Conservation (phyloP, 148 eudicot species). For the Arctostaphylos glauca region DNA sequence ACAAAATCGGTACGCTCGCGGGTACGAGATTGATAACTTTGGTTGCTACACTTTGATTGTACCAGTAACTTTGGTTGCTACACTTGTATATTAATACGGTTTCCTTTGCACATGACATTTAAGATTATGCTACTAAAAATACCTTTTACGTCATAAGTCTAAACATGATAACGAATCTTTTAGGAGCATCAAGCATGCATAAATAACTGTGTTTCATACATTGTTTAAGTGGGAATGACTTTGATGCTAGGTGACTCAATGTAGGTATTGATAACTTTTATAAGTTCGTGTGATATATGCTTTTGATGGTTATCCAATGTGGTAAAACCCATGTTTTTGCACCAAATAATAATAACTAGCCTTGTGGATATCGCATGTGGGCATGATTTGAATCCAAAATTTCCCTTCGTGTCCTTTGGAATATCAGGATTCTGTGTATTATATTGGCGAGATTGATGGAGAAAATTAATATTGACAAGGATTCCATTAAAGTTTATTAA, state of each 20-base stretch:
- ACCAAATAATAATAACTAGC: background rate
- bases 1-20: no score
- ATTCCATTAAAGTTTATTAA: no score
- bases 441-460: background rate
- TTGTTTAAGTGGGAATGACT: background rate
- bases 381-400: background rate
- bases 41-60: no score
- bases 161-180: background rate
- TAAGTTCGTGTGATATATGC: background rate
- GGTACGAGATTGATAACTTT: no score
- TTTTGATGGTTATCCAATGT: background rate
- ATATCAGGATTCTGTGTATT: background rate
- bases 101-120: background rate
- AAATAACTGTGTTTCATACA: background rate
- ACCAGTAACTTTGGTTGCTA: no score
- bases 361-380: background rate
- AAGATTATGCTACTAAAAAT: background rate
- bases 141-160: background rate
- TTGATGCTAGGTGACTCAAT: background rate
- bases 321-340: background rate
- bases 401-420: background rate
- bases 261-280: background rate
- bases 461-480: background rate
- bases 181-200: background rate
- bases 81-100: no score